Evolutionary conservation across 495 filamentous ascomycete genomes (phyloP).

Genomic region (Aspergillus sparsus): DNA sequence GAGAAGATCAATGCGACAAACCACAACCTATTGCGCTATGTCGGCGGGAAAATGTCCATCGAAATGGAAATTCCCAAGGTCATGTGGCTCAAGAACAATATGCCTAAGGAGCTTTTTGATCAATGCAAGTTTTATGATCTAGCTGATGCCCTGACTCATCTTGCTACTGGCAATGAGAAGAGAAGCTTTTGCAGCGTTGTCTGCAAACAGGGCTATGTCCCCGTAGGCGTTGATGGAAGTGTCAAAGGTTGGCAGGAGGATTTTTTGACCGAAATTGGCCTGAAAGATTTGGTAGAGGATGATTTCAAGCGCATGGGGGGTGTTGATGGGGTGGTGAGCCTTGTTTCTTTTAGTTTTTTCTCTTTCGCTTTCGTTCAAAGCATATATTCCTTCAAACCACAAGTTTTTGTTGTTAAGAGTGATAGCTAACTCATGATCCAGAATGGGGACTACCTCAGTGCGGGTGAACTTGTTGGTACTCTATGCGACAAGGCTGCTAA

Average conservation of each 20-base stretch:
- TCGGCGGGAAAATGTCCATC: conserved; percentile 94
- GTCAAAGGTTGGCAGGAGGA: conserved; percentile 98
- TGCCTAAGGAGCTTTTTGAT: conserved; percentile 88
- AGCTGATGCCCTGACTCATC: conserved; percentile 87
- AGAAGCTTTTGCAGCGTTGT: conserved; percentile 91
- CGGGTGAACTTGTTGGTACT: conserved; percentile 83
- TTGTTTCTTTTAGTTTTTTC: conserved; percentile 34
- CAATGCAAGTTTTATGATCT: conserved; percentile 96
- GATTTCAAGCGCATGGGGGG: conserved; percentile 91
- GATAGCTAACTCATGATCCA: conserved; percentile 39
- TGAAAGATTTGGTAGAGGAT: conserved; percentile 77
- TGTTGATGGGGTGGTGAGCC: conserved; percentile 87
- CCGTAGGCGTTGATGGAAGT: conserved; percentile 93
- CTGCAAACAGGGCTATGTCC: conserved; percentile 95
- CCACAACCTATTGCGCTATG: conserved; percentile 91
- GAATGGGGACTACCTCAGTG: conserved; percentile 89
- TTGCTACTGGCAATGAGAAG: conserved; percentile 92
- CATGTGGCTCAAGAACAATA: conserved; percentile 95
- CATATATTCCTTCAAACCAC: conserved; percentile 10
- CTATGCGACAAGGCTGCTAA: conserved; percentile 79
- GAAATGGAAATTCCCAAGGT: conserved; percentile 99
- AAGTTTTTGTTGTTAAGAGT: conserved; percentile 5
- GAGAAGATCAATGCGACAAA: conserved; percentile 87
- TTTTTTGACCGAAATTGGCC: conserved; percentile 80
- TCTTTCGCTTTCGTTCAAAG: conserved; percentile 6